Base-by-base conservation (phyloP, 768 basidiomycete genomes). In the Lentinus brumalis region DNA sequence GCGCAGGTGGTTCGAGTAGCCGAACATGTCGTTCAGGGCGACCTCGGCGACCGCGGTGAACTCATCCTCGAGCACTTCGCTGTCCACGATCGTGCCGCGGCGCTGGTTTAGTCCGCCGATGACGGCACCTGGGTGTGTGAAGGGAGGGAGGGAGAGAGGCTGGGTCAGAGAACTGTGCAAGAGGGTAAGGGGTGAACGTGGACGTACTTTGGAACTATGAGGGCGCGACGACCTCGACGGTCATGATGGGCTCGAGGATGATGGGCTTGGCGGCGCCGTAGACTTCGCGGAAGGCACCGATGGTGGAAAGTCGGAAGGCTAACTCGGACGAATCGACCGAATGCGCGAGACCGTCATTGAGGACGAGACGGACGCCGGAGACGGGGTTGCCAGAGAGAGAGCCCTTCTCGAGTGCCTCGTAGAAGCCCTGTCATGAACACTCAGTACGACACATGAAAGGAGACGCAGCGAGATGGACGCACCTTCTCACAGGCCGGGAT, bases 171-270 rank as follows among this genome's bases (percentile, higher is more conserved):
- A n/a, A 2, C 21, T 26, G 26, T 10, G 29, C 15, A 12, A 7
- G 1, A 4, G 10, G 4, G 30, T 38, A 29, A 42, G n/a, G 15
- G 53, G 21, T 11, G 54, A 30, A 6, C 16, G 42, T 30, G 7
- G 12, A 77, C 80, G 53, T 72, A 82, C 91, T 90, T 74, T 99
- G 97, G 83, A 98, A 99, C 71, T 99, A 97, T 12, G 85, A 81
- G 2, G 97, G 97, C 0, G 96, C 96, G 41, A 98, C 89, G 30
- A 98, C 93, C 69, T 99, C 96, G 40, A 99, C 96, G 15, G 85
- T 92, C 96, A 99, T 99, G 76, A 98, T 89, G n/a, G 96, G 96
- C 72, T 99, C 96, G 42, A 99, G 77, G 57, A 99, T 89, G 54
- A 93, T 87, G 0, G 93, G 87, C 53, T 79, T 79, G 47, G 92